Base-by-base conservation (phyloP, 2,329 filamentous ascomycete genomes). In the Verticillium klebahnii region DNA sequence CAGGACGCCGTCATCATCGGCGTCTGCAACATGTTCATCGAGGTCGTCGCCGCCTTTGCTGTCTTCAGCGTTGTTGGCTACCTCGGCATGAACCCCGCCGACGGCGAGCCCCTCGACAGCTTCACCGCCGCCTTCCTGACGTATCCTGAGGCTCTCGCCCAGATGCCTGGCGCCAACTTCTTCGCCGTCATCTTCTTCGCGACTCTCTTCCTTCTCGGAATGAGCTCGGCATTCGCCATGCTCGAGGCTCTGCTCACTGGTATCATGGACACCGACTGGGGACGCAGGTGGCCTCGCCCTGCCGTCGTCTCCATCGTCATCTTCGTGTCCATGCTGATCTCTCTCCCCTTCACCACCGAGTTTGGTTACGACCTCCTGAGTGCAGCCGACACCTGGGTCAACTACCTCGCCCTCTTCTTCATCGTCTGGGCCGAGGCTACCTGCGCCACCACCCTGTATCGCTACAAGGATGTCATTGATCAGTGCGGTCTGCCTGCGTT, bases 51-150 rank as follows among this genome's bases (percentile, higher is more conserved):
- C 0, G 75, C 72, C 0, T 69, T 77, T 52, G 74, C 74, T 5
- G 73, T 77, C 2, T 85, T 85, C 63, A 82, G 82, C 5, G 76
- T 85, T 2, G 78, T 85, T 1, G 82, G 83, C 0, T 77, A 69
- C 62, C 69, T 77, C 2, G 71, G 66, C 9, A 69, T 72, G 15
- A 67, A 68, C 57, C 74, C 74, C 0, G 70, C 70, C 5, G 68
- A 69, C 0, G 67, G 67, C 32, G 70, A 73, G 6, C 57, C 73
- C 5, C 69, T 85, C 0, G 80, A 80, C 3, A 81, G 80, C 2
- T 85, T 85, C 59, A 79, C 79, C 1, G 78, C 84, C 0, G 83
- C 82, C 2, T 85, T 85, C 68, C 67, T 85, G 37, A 84, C 82
- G 0, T 74, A 83, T 2, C 82, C 82, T 0, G 76, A 79, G 54